Evolutionary conservation across 2,329 filamentous ascomycete species (phyloP).

Genomic region (Byssochlamys sp.): DNA sequence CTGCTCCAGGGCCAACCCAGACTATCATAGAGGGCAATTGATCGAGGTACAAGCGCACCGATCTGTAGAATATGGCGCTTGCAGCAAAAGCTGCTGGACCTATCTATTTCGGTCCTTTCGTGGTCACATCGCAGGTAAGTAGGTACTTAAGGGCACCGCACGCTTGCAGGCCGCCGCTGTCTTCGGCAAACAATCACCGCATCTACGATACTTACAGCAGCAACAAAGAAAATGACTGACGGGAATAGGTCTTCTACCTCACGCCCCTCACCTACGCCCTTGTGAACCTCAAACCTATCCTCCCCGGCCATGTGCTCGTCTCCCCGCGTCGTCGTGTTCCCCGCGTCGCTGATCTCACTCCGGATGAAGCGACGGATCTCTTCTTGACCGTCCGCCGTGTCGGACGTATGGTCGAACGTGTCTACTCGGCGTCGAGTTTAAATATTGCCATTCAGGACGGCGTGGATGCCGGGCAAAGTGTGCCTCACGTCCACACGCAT

Average conservation of each 20-base stretch:
- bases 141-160: neutral
- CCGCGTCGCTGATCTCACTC: slow-evolving; percentile 64
- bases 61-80: neutral
- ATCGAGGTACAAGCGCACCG: neutral
- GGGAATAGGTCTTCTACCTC: slow-evolving; percentile 69
- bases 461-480: slow-evolving; percentile 79
- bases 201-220: neutral
- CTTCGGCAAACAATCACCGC: neutral
- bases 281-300: slow-evolving; percentile 88
- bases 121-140: slow-evolving; percentile 62
- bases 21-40: neutral
- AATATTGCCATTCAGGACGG: slow-evolving; percentile 96
- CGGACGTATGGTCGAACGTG: slow-evolving; percentile 60
- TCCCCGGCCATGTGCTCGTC: slow-evolving; percentile 86
- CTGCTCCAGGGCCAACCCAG: neutral
- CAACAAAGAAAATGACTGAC: neutral
- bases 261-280: slow-evolving; percentile 74
- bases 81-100: slow-evolving; percentile 17
- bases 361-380: slow-evolving; percentile 68
- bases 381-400: slow-evolving; percentile 79
- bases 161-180: neutral
- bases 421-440: slow-evolving; percentile 61
- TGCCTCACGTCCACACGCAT: slow-evolving; percentile 87
- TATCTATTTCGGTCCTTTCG: slow-evolving; percentile 65
- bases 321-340: slow-evolving; percentile 62